Percentiles rank a stretch among this genome's conserved stretches.
These are phyloP conservation scores for Macrophomina phaseolina DNA, from an alignment of 2,329 filamentous ascomycete genomes.

Conservation along the genomic window DNA sequence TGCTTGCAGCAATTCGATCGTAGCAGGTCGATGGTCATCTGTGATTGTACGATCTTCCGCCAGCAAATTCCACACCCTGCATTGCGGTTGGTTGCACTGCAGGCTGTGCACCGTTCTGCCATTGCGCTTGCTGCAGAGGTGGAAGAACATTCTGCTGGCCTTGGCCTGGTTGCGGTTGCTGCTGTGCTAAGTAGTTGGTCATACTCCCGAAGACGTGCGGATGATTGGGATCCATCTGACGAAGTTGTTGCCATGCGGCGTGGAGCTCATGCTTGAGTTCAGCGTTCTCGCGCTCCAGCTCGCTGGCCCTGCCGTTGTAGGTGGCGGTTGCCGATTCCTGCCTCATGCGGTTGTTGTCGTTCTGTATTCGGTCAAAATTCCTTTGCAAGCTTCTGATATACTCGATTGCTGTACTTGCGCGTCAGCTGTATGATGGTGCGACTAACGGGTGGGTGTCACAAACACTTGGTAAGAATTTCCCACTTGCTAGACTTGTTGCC, in stretches of 20 bases:
- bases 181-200: constrained; percentile 51
- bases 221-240: constrained; percentile 52
- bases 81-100: constrained; percentile 49
- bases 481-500: constrained; percentile 88
- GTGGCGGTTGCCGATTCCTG: constrained; percentile 38
- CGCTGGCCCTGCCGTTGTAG: constrained; percentile 45
- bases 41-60: constrained; percentile 39
- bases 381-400: constrained; percentile 51
- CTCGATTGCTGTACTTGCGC: constrained; percentile 50
- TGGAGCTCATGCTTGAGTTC: constrained; percentile 53
- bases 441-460: constrained; percentile 33
- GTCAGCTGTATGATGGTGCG: not conserved
- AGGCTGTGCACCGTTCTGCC: constrained; percentile 29
- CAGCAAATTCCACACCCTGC: constrained; percentile 57
- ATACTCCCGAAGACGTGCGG: constrained; percentile 56
- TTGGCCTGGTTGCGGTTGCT: constrained; percentile 29
- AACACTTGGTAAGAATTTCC: constrained; percentile 87
- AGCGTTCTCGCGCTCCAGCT: constrained; percentile 54
- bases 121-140: constrained; percentile 46
- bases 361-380: constrained; percentile 46
- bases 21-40: constrained; percentile 5
- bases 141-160: constrained; percentile 38
- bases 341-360: constrained; percentile 50
- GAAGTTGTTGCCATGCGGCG: constrained; percentile 53
- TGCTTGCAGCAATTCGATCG: not conserved